phyloP scores from a whole-genome alignment of 2,329 filamentous ascomycete genomes.

The Fusarium sp. region DNA sequence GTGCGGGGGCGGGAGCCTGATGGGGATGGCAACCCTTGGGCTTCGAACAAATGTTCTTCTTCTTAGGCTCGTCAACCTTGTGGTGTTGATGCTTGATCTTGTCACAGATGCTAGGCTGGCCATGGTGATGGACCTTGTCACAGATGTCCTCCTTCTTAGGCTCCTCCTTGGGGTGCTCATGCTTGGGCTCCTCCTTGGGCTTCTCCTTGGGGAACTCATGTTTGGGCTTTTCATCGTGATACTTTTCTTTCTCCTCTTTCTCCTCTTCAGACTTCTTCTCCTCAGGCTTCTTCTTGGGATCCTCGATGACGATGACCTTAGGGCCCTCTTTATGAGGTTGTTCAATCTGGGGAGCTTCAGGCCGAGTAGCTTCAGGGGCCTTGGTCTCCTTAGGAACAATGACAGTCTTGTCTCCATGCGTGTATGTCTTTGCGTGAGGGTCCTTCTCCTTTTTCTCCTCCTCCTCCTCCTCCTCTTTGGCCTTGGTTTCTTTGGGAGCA shows the following conservation, averaged over 20 bases:
- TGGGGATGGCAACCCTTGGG: not conserved
- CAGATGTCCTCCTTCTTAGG: constrained; percentile 15
- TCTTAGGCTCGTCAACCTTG: constrained; percentile 11
- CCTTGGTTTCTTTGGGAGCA: constrained; percentile 9
- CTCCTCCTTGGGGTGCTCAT: not conserved
- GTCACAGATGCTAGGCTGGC: constrained; percentile 1
- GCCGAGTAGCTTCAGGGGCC: constrained; percentile 4
- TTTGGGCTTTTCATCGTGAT: not conserved
- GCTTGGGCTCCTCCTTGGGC: not conserved
- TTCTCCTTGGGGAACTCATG: not conserved
- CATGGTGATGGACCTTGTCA: constrained; percentile 7
- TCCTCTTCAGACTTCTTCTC: not conserved
- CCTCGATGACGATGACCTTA: not conserved
- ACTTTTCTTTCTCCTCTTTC: not conserved
- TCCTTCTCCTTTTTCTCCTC: not conserved
- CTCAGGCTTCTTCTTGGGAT: not conserved
- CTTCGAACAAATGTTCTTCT: constrained; percentile 23
- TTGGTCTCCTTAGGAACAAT: constrained; percentile 21
- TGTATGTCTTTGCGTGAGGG: constrained; percentile 21
- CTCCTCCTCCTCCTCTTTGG: not conserved
- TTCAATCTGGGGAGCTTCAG: not conserved
- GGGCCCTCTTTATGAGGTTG: not conserved
- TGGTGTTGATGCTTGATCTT: not conserved
- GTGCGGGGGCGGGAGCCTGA: constrained; percentile 7
- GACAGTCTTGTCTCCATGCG: constrained; percentile 15